Conservation (phyloP, 208 protist genomes). For the Leishmania guyanensis region DNA sequence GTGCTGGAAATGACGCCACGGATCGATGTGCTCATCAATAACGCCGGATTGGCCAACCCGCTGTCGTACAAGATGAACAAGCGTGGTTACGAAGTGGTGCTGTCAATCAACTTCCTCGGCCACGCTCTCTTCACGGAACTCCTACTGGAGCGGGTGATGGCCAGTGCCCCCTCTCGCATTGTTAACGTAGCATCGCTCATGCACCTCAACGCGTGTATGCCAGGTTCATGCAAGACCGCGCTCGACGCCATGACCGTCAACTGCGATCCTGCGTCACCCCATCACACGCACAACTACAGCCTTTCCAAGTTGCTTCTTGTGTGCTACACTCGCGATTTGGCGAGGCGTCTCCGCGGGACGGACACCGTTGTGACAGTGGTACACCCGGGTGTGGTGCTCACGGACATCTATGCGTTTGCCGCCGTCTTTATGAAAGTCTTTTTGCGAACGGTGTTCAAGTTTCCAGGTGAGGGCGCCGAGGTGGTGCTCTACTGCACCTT, state of each 20-base stretch:
- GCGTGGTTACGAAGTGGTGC: constrained; percentile 46
- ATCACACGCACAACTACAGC: constrained; percentile 49
- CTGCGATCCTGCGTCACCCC: constrained; percentile 31
- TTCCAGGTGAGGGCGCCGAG: constrained; percentile 49
- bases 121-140: constrained; percentile 51
- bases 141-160: constrained; percentile 34
- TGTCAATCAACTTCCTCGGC: constrained; percentile 64
- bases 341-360: constrained; percentile 34
- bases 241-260: constrained; percentile 43
- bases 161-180: constrained; percentile 42
- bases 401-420: constrained; percentile 45
- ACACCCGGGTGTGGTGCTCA: constrained; percentile 55
- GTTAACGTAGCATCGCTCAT: constrained; percentile 58
- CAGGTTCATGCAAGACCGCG: constrained; percentile 30
- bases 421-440: constrained; percentile 38
- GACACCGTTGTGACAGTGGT: constrained; percentile 29
- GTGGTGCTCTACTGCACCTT: constrained; percentile 49
- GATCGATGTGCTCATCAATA: constrained; percentile 65
- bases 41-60: constrained; percentile 40
- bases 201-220: constrained; percentile 47
- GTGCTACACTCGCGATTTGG: constrained; percentile 56
- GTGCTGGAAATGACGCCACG: constrained; percentile 38
- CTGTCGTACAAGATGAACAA: constrained; percentile 27
- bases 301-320: constrained; percentile 61
- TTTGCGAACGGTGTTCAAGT: constrained; percentile 59